Evolutionary conservation across 257 asterid genomes (phyloP), one percentile per base, ranked within the genome.

Genomic region (Buddleja alternifolia): DNA sequence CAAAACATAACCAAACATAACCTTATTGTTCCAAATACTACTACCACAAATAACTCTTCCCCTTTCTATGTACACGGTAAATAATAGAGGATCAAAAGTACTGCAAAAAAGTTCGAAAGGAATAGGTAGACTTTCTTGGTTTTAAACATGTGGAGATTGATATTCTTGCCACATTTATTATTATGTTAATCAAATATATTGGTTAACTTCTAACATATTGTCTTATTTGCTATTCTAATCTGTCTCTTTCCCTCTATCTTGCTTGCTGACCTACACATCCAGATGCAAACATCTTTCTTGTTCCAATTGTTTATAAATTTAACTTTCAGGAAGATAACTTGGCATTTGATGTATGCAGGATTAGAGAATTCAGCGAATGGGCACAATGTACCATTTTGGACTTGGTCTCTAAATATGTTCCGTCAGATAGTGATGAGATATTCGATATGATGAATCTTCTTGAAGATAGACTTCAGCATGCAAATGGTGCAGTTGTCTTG

Each of bases 381-480:
- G 96, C 97, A n/a, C 99, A 94, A 58, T 94, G 98, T 78, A 82
- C 66, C 72, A 90, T 91, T 75, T 81, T 94, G 76, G 97, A 94
- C 80, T 69, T 91, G 86, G 95, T 89, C 64, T 77, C 97, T 70
- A 94, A 94, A 70, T 94, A 91, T 77, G 93, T 89, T 57, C 98
- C 98, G 29, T 45, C 90, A 25, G 99, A 94, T 62, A 88, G 82
- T 82, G 92, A 81, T 68, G 99, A 94, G 86, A 86, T 94, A 80
- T 94, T 94, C 73, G 99, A 94, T 87, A 86, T 91, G 70, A 94
- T 94, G 99, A 90, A 94, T 85, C 97, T 94, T 79, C 98, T 94
- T 41, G 99, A 94, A 84, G 99, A 94, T 75, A 86, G 99, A 77
- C 99, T 94, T 80, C 99, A 94, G 74, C 99, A 94, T 83, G 99